Base-by-base conservation (phyloP, 495 filamentous ascomycete species). In the Cercophora samala region DNA sequence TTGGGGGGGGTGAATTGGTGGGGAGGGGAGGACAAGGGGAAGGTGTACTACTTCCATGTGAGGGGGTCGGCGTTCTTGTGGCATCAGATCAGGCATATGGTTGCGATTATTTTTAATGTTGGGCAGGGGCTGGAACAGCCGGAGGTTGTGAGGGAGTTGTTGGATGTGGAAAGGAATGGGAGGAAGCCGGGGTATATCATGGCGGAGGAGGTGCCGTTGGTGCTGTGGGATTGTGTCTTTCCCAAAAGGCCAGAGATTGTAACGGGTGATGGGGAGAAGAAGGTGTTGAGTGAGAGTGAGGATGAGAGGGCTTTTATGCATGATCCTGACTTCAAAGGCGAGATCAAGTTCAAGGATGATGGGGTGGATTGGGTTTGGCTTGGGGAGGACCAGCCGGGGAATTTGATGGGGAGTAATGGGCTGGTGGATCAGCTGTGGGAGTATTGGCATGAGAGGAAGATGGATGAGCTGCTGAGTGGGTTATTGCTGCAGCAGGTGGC, bases 71-170 rank as follows among this genome's bases (percentile, higher is more conserved):
- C 92, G 8, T 99, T 99, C 76, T 80, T 99, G 58, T 99, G 94
- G 94, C 96, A 99, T 76, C 95, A 99, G 78, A 96, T 99, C 68
- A 87, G 95, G 18, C 90, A 92, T 80, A 94, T 99, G 88, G 87
- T 93, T 17, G 84, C 88, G 21, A 83, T 98, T 18, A 79, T 99
- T 29, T 98, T 99, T 78, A 77, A 92, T 9, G 85, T 99, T n/a
- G 95, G 91, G 13, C 96, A 98, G 78, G 89, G 92, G 0, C 83
- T 97, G 5, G 95, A 99, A 72, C 73, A 81, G 22, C 90, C 93
- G 4, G 84, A 84, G 0, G 73, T 98, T 3, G 81, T 98, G 24
- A 75, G 82, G 21, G 83, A 90, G 4, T 79, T 99, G 17, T 80
- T 99, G 26, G 89, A 98, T 74, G 77, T 90, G 19, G 68, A 79